Evolutionary conservation across 2,329 filamentous ascomycete genomes (phyloP).

Genomic region (Aaosphaeria arxii): DNA sequence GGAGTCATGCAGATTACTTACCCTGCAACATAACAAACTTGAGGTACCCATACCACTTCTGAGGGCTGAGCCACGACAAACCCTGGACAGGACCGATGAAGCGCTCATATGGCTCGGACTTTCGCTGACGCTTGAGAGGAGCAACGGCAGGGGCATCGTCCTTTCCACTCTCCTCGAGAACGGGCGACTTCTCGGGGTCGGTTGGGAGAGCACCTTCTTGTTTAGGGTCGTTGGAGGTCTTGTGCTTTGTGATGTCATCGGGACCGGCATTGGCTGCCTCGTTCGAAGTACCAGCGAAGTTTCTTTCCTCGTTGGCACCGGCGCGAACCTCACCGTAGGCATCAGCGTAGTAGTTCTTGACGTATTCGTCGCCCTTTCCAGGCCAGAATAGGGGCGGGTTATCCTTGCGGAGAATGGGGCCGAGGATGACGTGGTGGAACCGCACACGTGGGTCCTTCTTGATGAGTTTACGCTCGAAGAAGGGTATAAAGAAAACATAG

Average conservation of each 20-base stretch:
- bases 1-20: background rate
- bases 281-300: slow-evolving; percentile 2
- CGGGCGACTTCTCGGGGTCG: slow-evolving; percentile 10
- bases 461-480: slow-evolving; percentile 24
- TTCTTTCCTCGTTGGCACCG: slow-evolving; percentile 11
- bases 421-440: slow-evolving; percentile 26
- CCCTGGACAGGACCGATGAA: slow-evolving; percentile 35
- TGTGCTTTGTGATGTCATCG: background rate
- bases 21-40: slow-evolving; percentile 45
- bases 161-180: slow-evolving; percentile 12
- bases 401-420: slow-evolving; percentile 40
- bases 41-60: slow-evolving; percentile 35
- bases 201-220: slow-evolving; percentile 4
- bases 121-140: slow-evolving; percentile 15
- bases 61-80: slow-evolving; percentile 27
- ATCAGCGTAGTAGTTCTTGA: slow-evolving; percentile 42
- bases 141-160: slow-evolving; percentile 4
- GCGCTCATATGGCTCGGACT: slow-evolving; percentile 30
- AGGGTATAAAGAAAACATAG: slow-evolving; percentile 28
- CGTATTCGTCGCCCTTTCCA: slow-evolving; percentile 33
- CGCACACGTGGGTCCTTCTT: slow-evolving; percentile 21
- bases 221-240: background rate
- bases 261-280: slow-evolving; percentile 3
- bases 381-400: slow-evolving; percentile 41
- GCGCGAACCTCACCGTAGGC: slow-evolving; percentile 22